Conservation (phyloP, 1,139 yeast species). For the Lodderomyces theae region DNA sequence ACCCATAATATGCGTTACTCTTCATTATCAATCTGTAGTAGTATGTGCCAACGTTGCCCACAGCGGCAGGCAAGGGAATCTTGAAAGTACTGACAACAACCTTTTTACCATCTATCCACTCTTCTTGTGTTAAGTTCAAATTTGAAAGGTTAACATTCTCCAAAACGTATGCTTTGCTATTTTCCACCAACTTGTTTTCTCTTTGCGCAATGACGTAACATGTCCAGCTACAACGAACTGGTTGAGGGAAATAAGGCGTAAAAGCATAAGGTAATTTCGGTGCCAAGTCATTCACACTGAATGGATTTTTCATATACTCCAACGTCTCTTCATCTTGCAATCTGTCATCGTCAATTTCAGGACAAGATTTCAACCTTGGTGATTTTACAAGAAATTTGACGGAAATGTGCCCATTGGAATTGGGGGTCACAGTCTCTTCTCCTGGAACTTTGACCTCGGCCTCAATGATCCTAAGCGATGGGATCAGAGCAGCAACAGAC, state of each 20-base stretch:
- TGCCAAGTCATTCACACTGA: conserved; percentile 58
- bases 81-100: conserved; percentile 69
- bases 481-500: conserved; percentile 63
- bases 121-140: conserved; percentile 48
- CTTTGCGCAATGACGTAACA: conserved; percentile 68
- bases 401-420: conserved; percentile 69
- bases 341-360: conserved; percentile 42
- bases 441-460: conserved; percentile 88
- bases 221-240: conserved; percentile 57
- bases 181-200: conserved; percentile 75
- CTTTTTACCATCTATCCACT: conserved; percentile 40
- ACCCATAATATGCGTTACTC: conserved; percentile 67
- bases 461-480: conserved; percentile 64
- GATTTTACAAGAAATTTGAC: conserved; percentile 76
- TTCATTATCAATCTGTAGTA: conserved; percentile 65
- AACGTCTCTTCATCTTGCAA: conserved; percentile 50
- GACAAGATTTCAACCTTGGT: conserved; percentile 59
- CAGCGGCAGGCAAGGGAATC: conserved; percentile 65
- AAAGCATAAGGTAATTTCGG: conserved; percentile 62
- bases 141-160: conserved; percentile 56
- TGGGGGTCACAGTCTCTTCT: conserved; percentile 69
- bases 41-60: conserved; percentile 57
- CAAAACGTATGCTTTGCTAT: conserved; percentile 51
- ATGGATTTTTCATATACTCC: conserved; percentile 71
- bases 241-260: conserved; percentile 73